Evolutionary conservation across 148 eudicot genomes (phyloP), one percentile per base, ranked within the genome.

Genomic region (Silene latifolia): DNA sequence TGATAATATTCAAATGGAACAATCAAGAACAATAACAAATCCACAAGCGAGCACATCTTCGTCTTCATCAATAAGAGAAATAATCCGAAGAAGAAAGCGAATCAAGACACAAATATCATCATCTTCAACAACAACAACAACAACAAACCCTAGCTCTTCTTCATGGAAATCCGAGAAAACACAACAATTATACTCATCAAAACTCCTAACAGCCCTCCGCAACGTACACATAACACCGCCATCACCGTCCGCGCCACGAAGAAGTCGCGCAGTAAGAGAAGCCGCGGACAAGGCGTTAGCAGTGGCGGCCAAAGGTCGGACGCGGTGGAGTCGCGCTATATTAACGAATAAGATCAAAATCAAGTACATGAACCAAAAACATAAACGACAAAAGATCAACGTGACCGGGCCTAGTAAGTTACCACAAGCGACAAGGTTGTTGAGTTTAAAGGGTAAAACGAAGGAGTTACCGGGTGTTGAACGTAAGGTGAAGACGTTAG

Each of bases 301-400:
- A 4, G 86, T 79, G 44, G 76, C 97, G 10, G 98, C 98, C 15
- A 87, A 82, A 67, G 93, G 98, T 1, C 76, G 86, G 27, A 87
- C 93, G 8, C 78, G 98, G 42, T 93, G 98, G 98, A 93, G 98
- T 87, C 89, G 97, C 18, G 98, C 98, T 0, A 88, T 93, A 5
- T 79, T 93, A 48, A 85, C 84, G 0, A 90, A 76, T 81, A 81
- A 89, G 76, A 82, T 93, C 66, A 89, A 88, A 76, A 82, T 93
- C 18, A 90, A 90, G 81, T 93, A 87, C 84, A 72, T 86, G 79
- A 87, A 72, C 25, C 66, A 80, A 5, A 80, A 86, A 76, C 81
- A 77, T 65, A 87, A 80, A 56, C 77, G 86, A 51, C 81, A 68
- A 42, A 84, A 81, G 68, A 81, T 73, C 9, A 74, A 53, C 7